These are phyloP conservation scores for Cylindricascospora bacillispora DNA, from an alignment of 1,139 yeast species.

Conservation along the genomic window DNA sequence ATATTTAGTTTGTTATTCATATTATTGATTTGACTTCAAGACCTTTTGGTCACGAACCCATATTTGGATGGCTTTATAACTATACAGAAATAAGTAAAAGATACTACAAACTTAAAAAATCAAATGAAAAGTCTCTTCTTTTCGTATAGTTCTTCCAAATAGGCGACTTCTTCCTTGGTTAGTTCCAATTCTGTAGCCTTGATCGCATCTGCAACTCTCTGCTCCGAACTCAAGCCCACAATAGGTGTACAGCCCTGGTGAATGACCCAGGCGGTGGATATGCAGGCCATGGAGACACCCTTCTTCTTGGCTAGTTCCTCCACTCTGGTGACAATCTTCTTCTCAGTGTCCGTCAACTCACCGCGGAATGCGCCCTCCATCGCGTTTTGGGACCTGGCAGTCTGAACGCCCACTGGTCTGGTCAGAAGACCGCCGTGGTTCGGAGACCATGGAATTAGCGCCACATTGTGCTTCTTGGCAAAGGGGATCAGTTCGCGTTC, in stretches of 20 bases:
- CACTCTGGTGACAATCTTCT: constrained; percentile 35
- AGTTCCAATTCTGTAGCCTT: constrained; percentile 33
- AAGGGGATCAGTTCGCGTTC: constrained; percentile 40
- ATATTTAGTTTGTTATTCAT: no score
- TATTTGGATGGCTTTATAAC: no score
- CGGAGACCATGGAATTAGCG: constrained; percentile 41
- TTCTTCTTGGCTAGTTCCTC: constrained; percentile 38
- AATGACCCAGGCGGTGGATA: constrained; percentile 44
- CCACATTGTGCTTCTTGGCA: constrained; percentile 27
- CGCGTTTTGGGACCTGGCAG: constrained; percentile 12
- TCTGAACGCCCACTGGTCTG: constrained; percentile 26
- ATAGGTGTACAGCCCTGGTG: constrained; percentile 40
- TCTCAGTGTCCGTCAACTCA: constrained; percentile 20
- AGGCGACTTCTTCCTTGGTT: constrained; percentile 33
- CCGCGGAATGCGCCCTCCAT: constrained; percentile 8
- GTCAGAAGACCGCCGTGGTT: constrained; percentile 36
- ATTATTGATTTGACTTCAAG: no score
- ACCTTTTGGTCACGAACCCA: no score
- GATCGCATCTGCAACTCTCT: constrained; percentile 44
- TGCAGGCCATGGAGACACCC: constrained; percentile 37
- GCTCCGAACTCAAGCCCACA: constrained; percentile 39
- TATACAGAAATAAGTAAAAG: no score
- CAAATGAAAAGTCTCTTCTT: constrained; percentile 16
- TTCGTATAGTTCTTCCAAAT: constrained; percentile 39
- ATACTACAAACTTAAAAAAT: no score